These are phyloP conservation scores for Scopulariopsis brevicaulis DNA, from an alignment of 2,329 filamentous ascomycete genomes.

Conservation along the genomic window DNA sequence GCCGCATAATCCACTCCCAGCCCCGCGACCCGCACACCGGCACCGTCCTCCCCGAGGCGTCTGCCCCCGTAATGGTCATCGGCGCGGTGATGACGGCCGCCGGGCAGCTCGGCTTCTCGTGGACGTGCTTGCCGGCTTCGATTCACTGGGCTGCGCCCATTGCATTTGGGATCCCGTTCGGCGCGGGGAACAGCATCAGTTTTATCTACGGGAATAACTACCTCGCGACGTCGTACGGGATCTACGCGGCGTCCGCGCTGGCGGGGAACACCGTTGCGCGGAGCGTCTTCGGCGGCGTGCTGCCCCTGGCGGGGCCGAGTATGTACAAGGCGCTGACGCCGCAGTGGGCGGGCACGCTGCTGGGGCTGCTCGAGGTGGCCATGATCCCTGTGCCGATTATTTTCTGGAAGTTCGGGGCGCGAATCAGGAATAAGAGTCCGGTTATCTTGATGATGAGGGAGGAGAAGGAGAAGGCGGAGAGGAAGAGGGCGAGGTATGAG, in stretches of 20 bases:
- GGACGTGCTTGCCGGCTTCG: slow-evolving; percentile 67
- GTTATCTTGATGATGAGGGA: slow-evolving; percentile 32
- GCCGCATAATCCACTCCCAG: slow-evolving; percentile 67
- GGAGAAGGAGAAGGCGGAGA: slow-evolving; percentile 23
- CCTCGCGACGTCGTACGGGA: slow-evolving; percentile 65
- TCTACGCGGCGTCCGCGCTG: slow-evolving; percentile 71
- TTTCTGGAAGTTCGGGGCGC: slow-evolving; percentile 55
- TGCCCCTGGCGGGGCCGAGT: slow-evolving; percentile 62
- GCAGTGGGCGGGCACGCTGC: slow-evolving; percentile 68
- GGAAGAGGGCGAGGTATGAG: slow-evolving; percentile 5
- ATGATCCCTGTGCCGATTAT: slow-evolving; percentile 72
- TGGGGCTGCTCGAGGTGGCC: slow-evolving; percentile 60
- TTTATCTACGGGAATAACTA: slow-evolving; percentile 82
- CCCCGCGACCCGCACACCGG: slow-evolving; percentile 65
- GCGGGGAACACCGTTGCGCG: slow-evolving; percentile 70
- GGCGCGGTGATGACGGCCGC: slow-evolving; percentile 62
- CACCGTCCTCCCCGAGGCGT: slow-evolving; percentile 64
- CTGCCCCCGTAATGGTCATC: slow-evolving; percentile 69
- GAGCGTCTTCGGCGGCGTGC: slow-evolving; percentile 60
- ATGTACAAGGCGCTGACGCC: slow-evolving; percentile 62
- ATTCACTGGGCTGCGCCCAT: slow-evolving; percentile 80
- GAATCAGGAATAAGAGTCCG: slow-evolving; percentile 38
- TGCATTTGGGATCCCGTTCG: slow-evolving; percentile 68
- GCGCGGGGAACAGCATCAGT: slow-evolving; percentile 61
- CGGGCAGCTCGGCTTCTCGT: slow-evolving; percentile 78